Base-by-base conservation (phyloP, 2,329 filamentous ascomycete species). In the Fusarium miscanthi region DNA sequence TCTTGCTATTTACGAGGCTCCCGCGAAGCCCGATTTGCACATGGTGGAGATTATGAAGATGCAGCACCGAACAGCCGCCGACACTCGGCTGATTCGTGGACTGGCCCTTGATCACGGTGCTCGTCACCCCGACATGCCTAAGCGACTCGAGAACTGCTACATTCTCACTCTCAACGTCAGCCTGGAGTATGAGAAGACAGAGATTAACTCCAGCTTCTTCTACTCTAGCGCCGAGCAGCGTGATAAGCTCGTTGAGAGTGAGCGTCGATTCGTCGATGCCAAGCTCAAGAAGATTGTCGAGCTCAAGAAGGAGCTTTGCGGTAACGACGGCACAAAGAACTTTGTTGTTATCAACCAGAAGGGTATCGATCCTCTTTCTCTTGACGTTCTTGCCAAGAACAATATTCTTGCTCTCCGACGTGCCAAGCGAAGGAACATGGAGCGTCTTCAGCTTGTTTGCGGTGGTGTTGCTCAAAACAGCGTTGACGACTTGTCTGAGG, bases 41-140 rank as follows among this genome's bases (percentile, higher is more conserved):
- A 99, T 99, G 96, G 89, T 99, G 75, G 96, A 99, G 85, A 98
- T 99, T 78, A 99, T 99, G 96, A 98, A 97, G 82, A 98, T 99
- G 95, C 96, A 99, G 86, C 96, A 99, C 86, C 93, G 95, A 77
- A 94, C 94, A 58, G 95, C 95, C 66, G 94, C 96, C 37, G 96
- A 99, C 83, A 99, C 96, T 63, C 94, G 97, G 83, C 90, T 99
- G 66, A 98, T 99, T 82, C 91, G 93, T 74, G 96, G 96, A 67
- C 87, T 99, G 65, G 96, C 94, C 14, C 86, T 99, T 69, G 96
- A 99, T 79, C 96, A 99, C 82, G 96, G 96, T 75, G 95, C 96
- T 17, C 90, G 96, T 80, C 96, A 99, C 84, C 96, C 96, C 6
- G 96, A 99, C 80, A 99, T 99, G 96, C 94, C 96, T 13, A 98